These are phyloP conservation scores for Zea luxurians DNA, from an alignment of 176 grass and related monocot species.

Conservation along the genomic window DNA sequence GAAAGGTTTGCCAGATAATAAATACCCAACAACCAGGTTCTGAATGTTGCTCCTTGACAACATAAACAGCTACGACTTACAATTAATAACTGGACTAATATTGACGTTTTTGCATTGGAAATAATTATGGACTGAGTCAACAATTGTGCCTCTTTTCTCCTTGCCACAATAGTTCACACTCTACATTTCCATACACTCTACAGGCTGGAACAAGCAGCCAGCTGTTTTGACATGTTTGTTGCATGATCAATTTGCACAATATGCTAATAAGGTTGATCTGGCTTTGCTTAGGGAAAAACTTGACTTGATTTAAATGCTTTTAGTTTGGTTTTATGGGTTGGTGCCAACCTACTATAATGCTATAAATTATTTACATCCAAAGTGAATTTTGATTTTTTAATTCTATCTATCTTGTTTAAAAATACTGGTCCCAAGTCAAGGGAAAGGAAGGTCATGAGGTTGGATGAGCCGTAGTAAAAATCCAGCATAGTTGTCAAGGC, in stretches of 20 bases:
- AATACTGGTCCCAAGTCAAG: not conserved
- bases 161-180: not conserved
- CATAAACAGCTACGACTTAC: not conserved
- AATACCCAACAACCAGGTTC: constrained; percentile 8
- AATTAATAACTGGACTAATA: not conserved
- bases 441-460: not conserved
- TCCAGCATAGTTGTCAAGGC: not conserved
- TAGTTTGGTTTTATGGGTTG: constrained; percentile 22
- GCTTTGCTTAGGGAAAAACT: constrained; percentile 10
- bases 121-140: not conserved
- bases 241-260: constrained; percentile 27
- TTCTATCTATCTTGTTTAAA: not conserved
- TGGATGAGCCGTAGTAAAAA: not conserved
- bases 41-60: constrained; percentile 12
- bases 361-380: not conserved
- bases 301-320: constrained; percentile 11
- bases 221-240: constrained; percentile 4
- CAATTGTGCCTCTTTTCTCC: not conserved
- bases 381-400: constrained; percentile 14
- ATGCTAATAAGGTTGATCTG: not conserved
- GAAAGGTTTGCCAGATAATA: constrained; percentile 1
- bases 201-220: constrained; percentile 6
- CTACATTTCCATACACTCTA: constrained; percentile 3
- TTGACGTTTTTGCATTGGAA: constrained; percentile 7
- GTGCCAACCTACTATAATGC: not conserved